A percentile compares a stretch with the other conserved stretches of the same genome.
phyloP scores from a whole-genome alignment of 176 grass and related monocot species.

The Oryza longistaminata region DNA sequence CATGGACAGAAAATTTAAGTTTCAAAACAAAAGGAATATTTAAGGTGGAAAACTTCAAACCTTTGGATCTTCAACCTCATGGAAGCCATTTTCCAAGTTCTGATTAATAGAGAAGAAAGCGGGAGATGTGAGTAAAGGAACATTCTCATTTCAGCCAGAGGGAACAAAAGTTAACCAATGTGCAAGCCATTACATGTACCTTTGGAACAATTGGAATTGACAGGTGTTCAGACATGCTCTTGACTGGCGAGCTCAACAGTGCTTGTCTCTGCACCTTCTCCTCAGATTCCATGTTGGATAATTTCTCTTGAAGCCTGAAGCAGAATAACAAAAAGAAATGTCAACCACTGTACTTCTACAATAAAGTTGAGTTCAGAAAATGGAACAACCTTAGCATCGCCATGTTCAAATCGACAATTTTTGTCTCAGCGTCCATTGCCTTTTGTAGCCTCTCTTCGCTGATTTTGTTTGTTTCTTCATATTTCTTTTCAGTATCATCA shows the following conservation, averaged over 20 bases:
- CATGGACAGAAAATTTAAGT: slow-evolving; percentile 14
- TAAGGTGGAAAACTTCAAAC: slow-evolving; percentile 30
- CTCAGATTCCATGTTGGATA: slow-evolving; percentile 85
- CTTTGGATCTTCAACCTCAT: slow-evolving; percentile 64
- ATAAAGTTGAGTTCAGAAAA: slow-evolving; percentile 22
- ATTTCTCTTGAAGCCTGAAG: slow-evolving; percentile 81
- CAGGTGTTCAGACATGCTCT: slow-evolving; percentile 97
- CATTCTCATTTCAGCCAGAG: slow-evolving; percentile 14
- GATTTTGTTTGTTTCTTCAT: slow-evolving; percentile 85
- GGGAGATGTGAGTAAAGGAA: slow-evolving; percentile 23
- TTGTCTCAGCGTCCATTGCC: slow-evolving; percentile 72
- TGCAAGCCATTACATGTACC: slow-evolving; percentile 41
- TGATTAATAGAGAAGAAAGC: slow-evolving; percentile 23
- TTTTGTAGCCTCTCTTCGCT: slow-evolving; percentile 91
- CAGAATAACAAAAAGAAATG: slow-evolving; percentile 34
- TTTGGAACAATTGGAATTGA: slow-evolving; percentile 83
- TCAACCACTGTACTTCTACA: slow-evolving; percentile 1
- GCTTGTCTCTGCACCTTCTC: slow-evolving; percentile 87
- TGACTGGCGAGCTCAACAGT: slow-evolving; percentile 63
- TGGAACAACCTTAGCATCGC: slow-evolving; percentile 76
- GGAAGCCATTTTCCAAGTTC: slow-evolving; percentile 69
- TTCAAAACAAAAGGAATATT: background rate
- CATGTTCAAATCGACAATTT: slow-evolving; percentile 80
- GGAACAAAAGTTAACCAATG: slow-evolving; percentile 29
- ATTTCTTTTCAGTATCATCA: slow-evolving; percentile 90